Evolutionary conservation across 768 basidiomycete species (phyloP), one percentile per base, ranked within the genome.

Genomic region (Asterophora parasitica): DNA sequence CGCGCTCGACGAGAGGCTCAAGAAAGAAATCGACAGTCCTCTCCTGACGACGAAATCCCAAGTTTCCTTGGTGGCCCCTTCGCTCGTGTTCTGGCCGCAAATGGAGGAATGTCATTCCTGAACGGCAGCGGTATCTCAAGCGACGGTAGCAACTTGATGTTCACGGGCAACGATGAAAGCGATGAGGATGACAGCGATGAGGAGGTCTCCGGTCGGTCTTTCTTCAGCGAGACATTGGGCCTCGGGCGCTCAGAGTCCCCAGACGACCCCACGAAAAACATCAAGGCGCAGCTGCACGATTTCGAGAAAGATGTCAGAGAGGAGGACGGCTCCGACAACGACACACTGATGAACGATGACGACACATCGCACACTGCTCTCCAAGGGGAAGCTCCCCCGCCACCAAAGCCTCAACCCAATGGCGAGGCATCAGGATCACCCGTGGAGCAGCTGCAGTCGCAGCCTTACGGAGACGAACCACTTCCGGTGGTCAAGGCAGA

Each of bases 221-320:
- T 76, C 55, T 79, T 80, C 58, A 70, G 66, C 31, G 72, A 77
- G 47, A 69, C 74, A 2, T 64, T 77, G 52, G 70, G 77, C 26
- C 61, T 72, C 36, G 70, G 65, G 58, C 63, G 69, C 48, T 44
- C 69, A 37, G 72, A 74, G 41, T 69, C 73, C 27, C 60, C 71
- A 13, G 81, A 84, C 62, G 81, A 84, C 62, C 74, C 77, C 30
- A 75, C 79, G 44, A 73, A 72, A 55, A 74, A 72, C 42, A 66
- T 86, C 50, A 82, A 75, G 62, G 78, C 76, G 17, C 79, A 78
- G 56, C 59, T 88, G 53, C 79, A 81, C 12, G 82, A 83, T 44
- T 78, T 81, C 54, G 83, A 83, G 60, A 70, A 70, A 55, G 74
- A 76, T 47, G 68, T 73, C 50, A 55, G 57, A 40, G 60, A 61